Evolutionary conservation across 2,329 filamentous ascomycete species (phyloP), one percentile per base, ranked within the genome.

Genomic region (Colletotrichum godetiae): DNA sequence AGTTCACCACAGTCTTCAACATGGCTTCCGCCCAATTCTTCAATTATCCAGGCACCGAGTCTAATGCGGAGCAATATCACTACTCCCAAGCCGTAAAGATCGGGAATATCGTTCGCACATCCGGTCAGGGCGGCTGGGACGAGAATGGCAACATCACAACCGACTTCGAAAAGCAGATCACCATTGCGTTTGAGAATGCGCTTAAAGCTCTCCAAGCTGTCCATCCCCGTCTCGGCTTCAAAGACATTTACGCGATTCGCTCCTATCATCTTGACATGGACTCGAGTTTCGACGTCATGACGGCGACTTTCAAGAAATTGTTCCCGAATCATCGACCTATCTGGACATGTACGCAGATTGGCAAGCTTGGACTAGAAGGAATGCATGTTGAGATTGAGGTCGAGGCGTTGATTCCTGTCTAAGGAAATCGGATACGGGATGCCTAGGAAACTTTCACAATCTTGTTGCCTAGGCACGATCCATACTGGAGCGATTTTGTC

Each of bases 341-440:
- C 1, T 89, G 87, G 87, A 92, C 89, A 0, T 83, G 80, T 70
- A 79, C 91, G 10, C 88, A 86, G 0, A 88, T 91, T 2, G 76
- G 80, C 1, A 76, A 80, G 55, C 78, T 92, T 19, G 88, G 81
- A 0, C 78, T 83, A 70, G 83, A 85, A 42, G 84, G 82, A 27
- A 91, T 92, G 89, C 78, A 81, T 46, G 84, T 91, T 4, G 89
- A 91, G 80, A 88, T 92, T 78, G 89, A 92, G 77, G 88, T 89
- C 12, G 81, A 82, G 22, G 88, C 88, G 2, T 79, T 24, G 3
- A 52, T 72, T 22, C 72, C 70, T n/a, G 27, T 52, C 13, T 68
- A 19, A 46, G 15, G 13, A 49, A 19, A 7, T 24, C n/a, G 5
- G 6, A 19, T 3, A 15, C 15, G 1, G 42, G 19, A 49, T 49